A percentile compares a stretch with the other conserved stretches of the same genome.
These are phyloP conservation scores for Lantana camara DNA, from an alignment of 257 asterid genomes.

Conservation along the genomic window DNA sequence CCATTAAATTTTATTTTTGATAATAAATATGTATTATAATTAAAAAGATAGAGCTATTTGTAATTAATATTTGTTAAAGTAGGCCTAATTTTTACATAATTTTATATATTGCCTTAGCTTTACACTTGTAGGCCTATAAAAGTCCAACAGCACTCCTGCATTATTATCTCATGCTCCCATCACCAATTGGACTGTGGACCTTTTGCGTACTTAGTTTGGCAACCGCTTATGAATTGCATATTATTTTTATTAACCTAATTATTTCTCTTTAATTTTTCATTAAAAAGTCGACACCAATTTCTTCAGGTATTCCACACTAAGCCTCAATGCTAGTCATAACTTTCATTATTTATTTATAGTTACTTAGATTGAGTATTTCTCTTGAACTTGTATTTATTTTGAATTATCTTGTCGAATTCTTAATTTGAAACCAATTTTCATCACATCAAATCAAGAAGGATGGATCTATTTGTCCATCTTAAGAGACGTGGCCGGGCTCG, in stretches of 20 bases:
- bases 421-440: too few relatives aligned
- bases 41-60: neutral
- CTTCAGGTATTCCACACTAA: slow-evolving; percentile 1
- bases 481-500: too few relatives aligned
- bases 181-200: slow-evolving; percentile 9
- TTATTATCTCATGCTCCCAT: slow-evolving; percentile 27
- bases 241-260: neutral
- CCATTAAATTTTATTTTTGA: too few relatives aligned
- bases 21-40: too few relatives aligned
- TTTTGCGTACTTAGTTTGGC: slow-evolving; percentile 22
- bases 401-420: too few relatives aligned
- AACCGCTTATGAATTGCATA: slow-evolving; percentile 15
- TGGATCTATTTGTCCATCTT: too few relatives aligned
- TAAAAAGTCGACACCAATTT: slow-evolving; percentile 25
- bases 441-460: too few relatives aligned
- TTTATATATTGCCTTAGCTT: neutral
- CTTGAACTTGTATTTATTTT: too few relatives aligned
- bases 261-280: neutral
- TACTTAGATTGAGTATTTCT: too few relatives aligned
- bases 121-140: neutral
- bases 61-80: neutral
- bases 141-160: neutral
- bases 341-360: too few relatives aligned
- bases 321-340: neutral
- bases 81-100: too few relatives aligned